These are phyloP conservation scores for Quercus tomentella DNA, from an alignment of 331 rosid species.

Conservation along the genomic window DNA sequence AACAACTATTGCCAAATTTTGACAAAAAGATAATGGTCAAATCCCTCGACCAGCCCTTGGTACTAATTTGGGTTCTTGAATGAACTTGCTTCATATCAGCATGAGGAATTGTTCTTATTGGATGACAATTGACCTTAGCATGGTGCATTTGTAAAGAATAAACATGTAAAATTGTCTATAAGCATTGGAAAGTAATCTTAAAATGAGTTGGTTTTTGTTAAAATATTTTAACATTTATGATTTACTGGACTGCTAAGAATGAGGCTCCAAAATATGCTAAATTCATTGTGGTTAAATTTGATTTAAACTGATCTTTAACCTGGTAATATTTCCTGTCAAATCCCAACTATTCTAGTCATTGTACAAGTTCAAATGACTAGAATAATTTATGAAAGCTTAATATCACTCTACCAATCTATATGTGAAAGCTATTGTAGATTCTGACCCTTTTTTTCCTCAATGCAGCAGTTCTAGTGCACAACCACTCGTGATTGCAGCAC, in stretches of 20 bases:
- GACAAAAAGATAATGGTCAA: too few relatives aligned
- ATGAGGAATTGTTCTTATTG: background rate
- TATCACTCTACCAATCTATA: background rate
- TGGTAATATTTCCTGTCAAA: background rate
- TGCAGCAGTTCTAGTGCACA: slow-evolving; percentile 58
- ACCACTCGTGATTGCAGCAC: slow-evolving; percentile 82
- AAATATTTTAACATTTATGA: background rate
- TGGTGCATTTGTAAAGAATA: background rate
- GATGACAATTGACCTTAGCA: background rate
- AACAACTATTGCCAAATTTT: too few relatives aligned
- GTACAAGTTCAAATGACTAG: background rate
- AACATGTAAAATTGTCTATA: background rate
- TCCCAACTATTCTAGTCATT: background rate
- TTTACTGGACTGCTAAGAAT: background rate
- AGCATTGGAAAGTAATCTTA: background rate
- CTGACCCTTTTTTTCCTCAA: background rate
- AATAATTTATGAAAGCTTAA: background rate
- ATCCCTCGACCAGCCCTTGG: too few relatives aligned
- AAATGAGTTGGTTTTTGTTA: background rate
- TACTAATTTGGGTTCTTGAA: too few relatives aligned
- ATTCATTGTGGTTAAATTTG: background rate
- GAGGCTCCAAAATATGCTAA: background rate
- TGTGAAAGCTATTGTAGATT: background rate
- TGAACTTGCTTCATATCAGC: too few relatives aligned
- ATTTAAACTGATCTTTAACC: background rate